Base-by-base conservation (phyloP, 2,329 filamentous ascomycete species). In the Botrytis medusae region DNA sequence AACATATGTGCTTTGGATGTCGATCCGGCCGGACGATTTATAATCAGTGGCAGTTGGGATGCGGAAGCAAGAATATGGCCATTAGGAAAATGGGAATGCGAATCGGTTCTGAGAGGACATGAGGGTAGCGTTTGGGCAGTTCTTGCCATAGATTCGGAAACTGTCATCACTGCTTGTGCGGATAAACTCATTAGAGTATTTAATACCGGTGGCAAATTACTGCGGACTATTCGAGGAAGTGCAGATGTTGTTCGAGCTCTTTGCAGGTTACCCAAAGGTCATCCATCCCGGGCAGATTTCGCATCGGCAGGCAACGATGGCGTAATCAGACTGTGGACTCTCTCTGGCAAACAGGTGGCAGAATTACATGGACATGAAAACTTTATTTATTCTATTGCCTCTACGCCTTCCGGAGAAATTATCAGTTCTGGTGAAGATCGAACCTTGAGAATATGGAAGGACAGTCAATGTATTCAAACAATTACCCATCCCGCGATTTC, bases 401-500 rank as follows among this genome's bases (percentile, higher is more conserved):
- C 88, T 34, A 84, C 97, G 16, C 93, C 95, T 0, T 91, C 92
- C 0, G 95, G 95, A 9, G 94, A 98, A 80, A 86, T 99, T 44
- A 92, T 97, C 67, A 98, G 95, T 82, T 90, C 94, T 2, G 94
- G 94, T 29, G 96, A 99, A 82, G 96, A 99, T 83, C 89, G 96
- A n/a, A 98, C 96, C 0, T 89, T 97, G 48, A 89, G 94, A 70
- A 86, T 99, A 80, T 99, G 97, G 96, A 91, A 88, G 77, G 93
- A 92, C 62, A 88, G 85, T 22, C 87, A 94, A 73, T 98, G 95
- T 81, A 84, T 97, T 63, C 96, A 99, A 82, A 98, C 95, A 57
- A 98, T 99, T 76, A 98, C 95, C 1, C 94, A 98, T 79, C 96
- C 96, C 18, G 96, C 96, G 16, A 97, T 98, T 72, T 98, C 95